Base-by-base conservation (phyloP, 1,139 yeast genomes). In the Saccharomycopsis hybrid region DNA sequence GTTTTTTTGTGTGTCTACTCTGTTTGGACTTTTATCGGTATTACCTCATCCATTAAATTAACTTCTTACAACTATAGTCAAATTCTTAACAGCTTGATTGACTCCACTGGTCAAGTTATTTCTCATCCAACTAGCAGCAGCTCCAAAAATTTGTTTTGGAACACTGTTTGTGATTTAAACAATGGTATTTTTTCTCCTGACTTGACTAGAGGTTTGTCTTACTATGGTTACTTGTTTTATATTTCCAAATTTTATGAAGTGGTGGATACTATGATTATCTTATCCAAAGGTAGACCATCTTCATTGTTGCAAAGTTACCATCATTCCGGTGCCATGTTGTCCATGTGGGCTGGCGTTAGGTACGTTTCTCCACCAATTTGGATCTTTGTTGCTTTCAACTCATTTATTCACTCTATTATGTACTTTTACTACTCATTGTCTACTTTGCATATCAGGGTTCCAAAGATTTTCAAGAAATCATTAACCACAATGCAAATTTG, bases 281-380 rank as follows among this genome's bases (percentile, higher is more conserved):
- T 83, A 52, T 71, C 82, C 54, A 83, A 83, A 66, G 90, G 90
- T 44, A 73, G 76, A 62, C 85, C 82, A 39, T 77, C 86, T 11
- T 77, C 85, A 3, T 67, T 83, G 56, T 71, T 83, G 59, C 90
- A 83, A 66, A 79, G 86, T 55, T 83, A 83, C 65, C 90, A 83
- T 63, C 92, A 84, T 63, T 78, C 90, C 2, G 92, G 90, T 39
- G 92, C 92, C 46, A 83, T 83, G 83, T 70, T 83, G 68, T 81
- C 87, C 58, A 83, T 83, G 90, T 83, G 89, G 89, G 78, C 85
- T 2, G 92, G 90, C 2, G 76, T 82, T 52, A 69, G 90, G 52
- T 84, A 69, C 64, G 77, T 78, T 52, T 77, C 87, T 8, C 87
- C 89, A 8, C 90, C 90, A 40, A 82, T 83, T 61, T 83, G 90